Evolutionary conservation across 2,329 filamentous ascomycete genomes (phyloP).

Genomic region (Penicillium sp.): DNA sequence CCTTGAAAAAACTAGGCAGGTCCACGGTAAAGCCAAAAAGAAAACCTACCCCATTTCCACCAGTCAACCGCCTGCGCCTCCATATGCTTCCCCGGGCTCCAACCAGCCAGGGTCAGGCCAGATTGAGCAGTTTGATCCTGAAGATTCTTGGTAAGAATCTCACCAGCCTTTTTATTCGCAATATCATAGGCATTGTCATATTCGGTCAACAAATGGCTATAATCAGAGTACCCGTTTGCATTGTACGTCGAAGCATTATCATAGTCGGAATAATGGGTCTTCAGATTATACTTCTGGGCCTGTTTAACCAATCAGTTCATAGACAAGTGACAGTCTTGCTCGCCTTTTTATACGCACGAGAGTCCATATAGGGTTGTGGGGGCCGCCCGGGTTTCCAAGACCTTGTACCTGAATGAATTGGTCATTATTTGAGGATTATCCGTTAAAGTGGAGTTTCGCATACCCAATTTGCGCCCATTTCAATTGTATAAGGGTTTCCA

Average conservation of each 20-base stretch:
- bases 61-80: slow-evolving; percentile 59
- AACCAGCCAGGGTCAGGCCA: slow-evolving; percentile 60
- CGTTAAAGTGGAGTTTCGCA: not conserved
- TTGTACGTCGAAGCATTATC: slow-evolving; percentile 61
- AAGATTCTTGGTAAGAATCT: slow-evolving; percentile 57
- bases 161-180: slow-evolving; percentile 56
- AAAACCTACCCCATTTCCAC: slow-evolving; percentile 48
- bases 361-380: slow-evolving; percentile 60
- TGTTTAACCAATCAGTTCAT: not conserved
- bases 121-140: slow-evolving; percentile 63
- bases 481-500: slow-evolving; percentile 58
- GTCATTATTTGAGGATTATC: not conserved
- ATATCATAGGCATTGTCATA: slow-evolving; percentile 50
- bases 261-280: slow-evolving; percentile 60
- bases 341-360: slow-evolving; percentile 2
- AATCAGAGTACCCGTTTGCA: slow-evolving; percentile 56
- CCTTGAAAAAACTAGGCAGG: slow-evolving; percentile 46
- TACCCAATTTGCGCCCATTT: slow-evolving; percentile 69
- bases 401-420: slow-evolving; percentile 41
- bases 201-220: slow-evolving; percentile 49
- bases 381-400: slow-evolving; percentile 35
- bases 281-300: slow-evolving; percentile 36
- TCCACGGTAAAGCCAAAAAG: not conserved
- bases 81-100: slow-evolving; percentile 52
- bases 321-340: not conserved